These are phyloP conservation scores for Rhytidhysteron rufulum DNA, from an alignment of 2,329 filamentous ascomycete genomes.

Conservation along the genomic window DNA sequence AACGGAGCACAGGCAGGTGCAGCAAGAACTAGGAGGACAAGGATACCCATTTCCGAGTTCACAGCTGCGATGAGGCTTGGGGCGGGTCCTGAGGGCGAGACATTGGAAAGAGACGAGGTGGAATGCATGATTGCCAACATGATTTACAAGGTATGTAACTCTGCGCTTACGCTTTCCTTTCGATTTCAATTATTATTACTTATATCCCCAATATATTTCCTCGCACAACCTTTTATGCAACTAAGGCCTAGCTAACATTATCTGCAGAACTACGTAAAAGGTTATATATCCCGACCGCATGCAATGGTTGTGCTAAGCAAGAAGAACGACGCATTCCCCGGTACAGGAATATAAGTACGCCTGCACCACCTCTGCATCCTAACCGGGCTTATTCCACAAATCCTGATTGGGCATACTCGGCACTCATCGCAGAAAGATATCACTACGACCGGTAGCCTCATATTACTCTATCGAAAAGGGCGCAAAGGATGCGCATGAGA, in stretches of 20 bases:
- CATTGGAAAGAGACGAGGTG: constrained; percentile 83
- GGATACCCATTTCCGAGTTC: constrained; percentile 81
- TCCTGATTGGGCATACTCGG: background rate
- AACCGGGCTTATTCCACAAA: background rate
- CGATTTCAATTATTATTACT: constrained; percentile 3
- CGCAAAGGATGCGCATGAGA: background rate
- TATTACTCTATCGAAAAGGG: background rate
- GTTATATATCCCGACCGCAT: constrained; percentile 89
- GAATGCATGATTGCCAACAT: constrained; percentile 94
- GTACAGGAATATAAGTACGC: constrained; percentile 62
- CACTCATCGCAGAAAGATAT: background rate
- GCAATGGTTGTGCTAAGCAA: constrained; percentile 92
- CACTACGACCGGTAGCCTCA: background rate
- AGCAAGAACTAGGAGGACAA: constrained; percentile 63
- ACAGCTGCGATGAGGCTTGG: constrained; percentile 76
- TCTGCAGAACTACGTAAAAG: constrained; percentile 84
- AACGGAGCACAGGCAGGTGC: constrained; percentile 64
- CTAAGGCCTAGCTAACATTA: background rate
- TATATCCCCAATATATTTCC: constrained; percentile 6
- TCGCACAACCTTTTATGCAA: background rate
- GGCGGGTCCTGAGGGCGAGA: constrained; percentile 53
- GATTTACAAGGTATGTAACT: constrained; percentile 82
- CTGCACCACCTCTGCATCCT: constrained; percentile 9
- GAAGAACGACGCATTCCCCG: constrained; percentile 79
- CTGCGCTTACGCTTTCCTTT: constrained; percentile 6